These are phyloP conservation scores for Pyrenopolyporus hunteri DNA, from an alignment of 495 filamentous ascomycete species.

Conservation along the genomic window DNA sequence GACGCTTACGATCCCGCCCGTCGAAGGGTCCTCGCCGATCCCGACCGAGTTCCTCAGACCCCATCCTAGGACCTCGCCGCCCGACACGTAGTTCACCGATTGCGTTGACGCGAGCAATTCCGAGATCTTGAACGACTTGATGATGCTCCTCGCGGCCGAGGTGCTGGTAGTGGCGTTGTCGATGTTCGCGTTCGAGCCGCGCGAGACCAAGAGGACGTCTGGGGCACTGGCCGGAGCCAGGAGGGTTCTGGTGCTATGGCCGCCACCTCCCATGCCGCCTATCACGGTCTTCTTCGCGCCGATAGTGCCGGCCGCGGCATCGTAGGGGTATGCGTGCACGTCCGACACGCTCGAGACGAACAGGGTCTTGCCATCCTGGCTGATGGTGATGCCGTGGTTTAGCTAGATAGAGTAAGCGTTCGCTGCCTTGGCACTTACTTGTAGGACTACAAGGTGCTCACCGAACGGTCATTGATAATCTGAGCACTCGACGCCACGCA, in stretches of 20 bases:
- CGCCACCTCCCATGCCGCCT: slow-evolving; percentile 57
- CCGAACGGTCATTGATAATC: slow-evolving; percentile 46
- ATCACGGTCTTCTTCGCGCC: slow-evolving; percentile 55
- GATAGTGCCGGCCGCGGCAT: slow-evolving; percentile 52
- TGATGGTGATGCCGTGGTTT: slow-evolving; percentile 68
- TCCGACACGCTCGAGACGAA: slow-evolving; percentile 62
- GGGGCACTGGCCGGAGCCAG: slow-evolving; percentile 56
- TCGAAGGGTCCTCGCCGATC: slow-evolving; percentile 62
- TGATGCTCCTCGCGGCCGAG: slow-evolving; percentile 59
- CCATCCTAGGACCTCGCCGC: slow-evolving; percentile 65
- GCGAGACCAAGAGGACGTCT: slow-evolving; percentile 59
- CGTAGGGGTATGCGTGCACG: slow-evolving; percentile 64
- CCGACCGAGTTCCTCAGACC: slow-evolving; percentile 72
- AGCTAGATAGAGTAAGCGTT: slow-evolving; percentile 46
- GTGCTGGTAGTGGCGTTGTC: slow-evolving; percentile 54
- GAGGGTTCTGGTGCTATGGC: slow-evolving; percentile 64
- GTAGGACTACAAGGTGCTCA: slow-evolving; percentile 36
- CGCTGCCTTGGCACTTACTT: too few species aligned
- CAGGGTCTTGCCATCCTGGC: slow-evolving; percentile 63
- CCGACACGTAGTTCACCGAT: slow-evolving; percentile 52
- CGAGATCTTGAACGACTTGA: slow-evolving; percentile 64
- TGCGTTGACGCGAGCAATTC: slow-evolving; percentile 37
- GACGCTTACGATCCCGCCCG: slow-evolving; percentile 59
- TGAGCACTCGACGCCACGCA: slow-evolving; percentile 47
- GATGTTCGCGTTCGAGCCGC: slow-evolving; percentile 64